Evolutionary conservation across 1,284 basidiomycete species (phyloP).

Genomic region (Athelia sp.): DNA sequence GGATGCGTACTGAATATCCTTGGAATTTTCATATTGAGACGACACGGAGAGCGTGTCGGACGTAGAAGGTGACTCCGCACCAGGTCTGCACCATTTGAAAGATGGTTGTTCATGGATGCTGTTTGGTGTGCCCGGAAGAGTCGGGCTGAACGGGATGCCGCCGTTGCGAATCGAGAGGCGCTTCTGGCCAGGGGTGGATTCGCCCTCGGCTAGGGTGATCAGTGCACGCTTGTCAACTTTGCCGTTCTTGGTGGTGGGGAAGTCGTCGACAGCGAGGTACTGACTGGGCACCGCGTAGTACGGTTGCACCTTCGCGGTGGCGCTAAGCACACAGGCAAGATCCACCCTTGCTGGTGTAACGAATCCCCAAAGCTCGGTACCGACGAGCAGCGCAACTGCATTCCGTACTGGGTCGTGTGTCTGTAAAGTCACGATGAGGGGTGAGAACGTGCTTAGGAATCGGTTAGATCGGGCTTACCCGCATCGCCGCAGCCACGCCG

Average conservation of each 20-base stretch:
- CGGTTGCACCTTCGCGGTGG: constrained; percentile 22
- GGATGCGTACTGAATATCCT: background rate
- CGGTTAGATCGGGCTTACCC: constrained; percentile 28
- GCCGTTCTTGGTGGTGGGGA: constrained; percentile 29
- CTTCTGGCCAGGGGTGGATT: background rate
- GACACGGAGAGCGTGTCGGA: background rate
- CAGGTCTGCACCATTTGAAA: background rate
- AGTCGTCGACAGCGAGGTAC: constrained; percentile 23
- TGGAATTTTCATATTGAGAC: background rate
- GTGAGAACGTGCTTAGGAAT: constrained; percentile 6
- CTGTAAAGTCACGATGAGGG: constrained; percentile 20
- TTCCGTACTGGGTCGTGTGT: constrained; percentile 40
- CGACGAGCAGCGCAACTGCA: constrained; percentile 47
- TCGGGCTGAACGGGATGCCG: background rate
- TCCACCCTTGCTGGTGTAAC: constrained; percentile 31
- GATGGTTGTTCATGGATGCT: background rate
- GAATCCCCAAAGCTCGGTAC: constrained; percentile 51
- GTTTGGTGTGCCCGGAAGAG: background rate
- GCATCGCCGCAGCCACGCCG: constrained; percentile 54
- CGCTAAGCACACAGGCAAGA: background rate
- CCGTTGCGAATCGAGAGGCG: background rate
- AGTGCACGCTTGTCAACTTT: constrained; percentile 30
- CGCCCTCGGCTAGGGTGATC: constrained; percentile 17
- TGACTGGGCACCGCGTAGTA: constrained; percentile 30
- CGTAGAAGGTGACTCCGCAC: background rate